Percentiles rank a stretch among this genome's conserved stretches.
These are phyloP conservation scores for Russula lepida DNA, from an alignment of 768 basidiomycete genomes.

Conservation along the genomic window DNA sequence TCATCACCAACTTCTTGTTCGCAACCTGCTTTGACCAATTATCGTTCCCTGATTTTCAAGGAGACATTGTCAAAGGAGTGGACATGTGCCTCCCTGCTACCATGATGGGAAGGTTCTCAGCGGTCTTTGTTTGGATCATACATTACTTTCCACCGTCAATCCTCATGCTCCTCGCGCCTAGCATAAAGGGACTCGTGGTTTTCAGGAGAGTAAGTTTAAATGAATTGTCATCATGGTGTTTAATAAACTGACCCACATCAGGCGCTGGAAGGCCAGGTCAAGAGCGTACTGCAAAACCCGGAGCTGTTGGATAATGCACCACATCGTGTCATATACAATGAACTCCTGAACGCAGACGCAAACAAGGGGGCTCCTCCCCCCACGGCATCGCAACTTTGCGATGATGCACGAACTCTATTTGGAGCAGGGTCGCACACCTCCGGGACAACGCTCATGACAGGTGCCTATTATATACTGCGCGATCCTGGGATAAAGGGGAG, in stretches of 20 bases:
- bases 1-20: conserved; percentile 38
- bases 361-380: background rate
- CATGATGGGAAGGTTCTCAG: conserved; percentile 2
- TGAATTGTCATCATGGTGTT: background rate
- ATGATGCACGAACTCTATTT: conserved; percentile 8
- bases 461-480: conserved; percentile 1
- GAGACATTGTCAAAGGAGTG: conserved; percentile 30
- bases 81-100: conserved; percentile 27
- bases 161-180: background rate
- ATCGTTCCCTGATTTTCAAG: conserved; percentile 29
- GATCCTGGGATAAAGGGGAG: background rate
- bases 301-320: conserved; percentile 1
- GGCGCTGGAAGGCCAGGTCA: background rate
- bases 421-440: conserved; percentile 5
- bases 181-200: background rate
- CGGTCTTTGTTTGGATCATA: background rate
- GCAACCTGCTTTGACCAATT: conserved; percentile 29
- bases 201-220: background rate
- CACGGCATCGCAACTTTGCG: background rate
- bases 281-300: background rate
- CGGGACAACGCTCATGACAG: conserved; percentile 7
- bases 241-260: background rate
- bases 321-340: conserved; percentile 12
- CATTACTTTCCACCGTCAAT: background rate
- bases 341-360: background rate